phyloP scores from a whole-genome alignment of 2,329 filamentous ascomycete species.

The Chaetomiaceae sp. region DNA sequence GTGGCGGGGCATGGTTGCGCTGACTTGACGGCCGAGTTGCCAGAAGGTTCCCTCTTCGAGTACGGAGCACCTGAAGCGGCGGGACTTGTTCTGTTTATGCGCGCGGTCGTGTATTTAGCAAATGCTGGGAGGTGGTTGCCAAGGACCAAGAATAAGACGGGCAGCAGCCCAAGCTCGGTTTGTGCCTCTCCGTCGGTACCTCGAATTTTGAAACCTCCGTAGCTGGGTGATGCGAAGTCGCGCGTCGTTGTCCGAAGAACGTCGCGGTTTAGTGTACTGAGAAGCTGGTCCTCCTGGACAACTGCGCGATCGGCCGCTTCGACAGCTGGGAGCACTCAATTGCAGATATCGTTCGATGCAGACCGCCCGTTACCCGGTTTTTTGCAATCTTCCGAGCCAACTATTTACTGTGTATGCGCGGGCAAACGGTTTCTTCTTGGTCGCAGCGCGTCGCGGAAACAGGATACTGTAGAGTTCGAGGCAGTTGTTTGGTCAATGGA shows the following conservation, averaged over 20 bases:
- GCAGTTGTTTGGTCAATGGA: not conserved
- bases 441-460: not conserved
- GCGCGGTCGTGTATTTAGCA: not conserved
- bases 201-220: too few species aligned
- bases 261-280: not conserved
- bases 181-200: too few species aligned
- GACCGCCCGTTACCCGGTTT: not conserved
- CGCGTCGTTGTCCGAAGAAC: not conserved
- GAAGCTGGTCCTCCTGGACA: too few species aligned
- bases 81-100: not conserved
- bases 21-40: conserved; percentile 7
- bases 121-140: not conserved
- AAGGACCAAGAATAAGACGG: too few species aligned
- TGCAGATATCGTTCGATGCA: not conserved
- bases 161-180: too few species aligned
- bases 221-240: not conserved
- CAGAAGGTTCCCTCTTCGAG: not conserved
- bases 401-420: too few species aligned
- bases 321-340: too few species aligned
- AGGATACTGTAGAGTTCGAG: not conserved
- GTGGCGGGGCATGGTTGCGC: conserved; percentile 25
- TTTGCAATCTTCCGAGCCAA: not conserved
- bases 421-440: not conserved
- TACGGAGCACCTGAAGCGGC: not conserved
- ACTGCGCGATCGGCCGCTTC: too few species aligned